Evolutionary conservation across 2,329 filamentous ascomycete species (phyloP).

Genomic region (Diaporthe velutina): DNA sequence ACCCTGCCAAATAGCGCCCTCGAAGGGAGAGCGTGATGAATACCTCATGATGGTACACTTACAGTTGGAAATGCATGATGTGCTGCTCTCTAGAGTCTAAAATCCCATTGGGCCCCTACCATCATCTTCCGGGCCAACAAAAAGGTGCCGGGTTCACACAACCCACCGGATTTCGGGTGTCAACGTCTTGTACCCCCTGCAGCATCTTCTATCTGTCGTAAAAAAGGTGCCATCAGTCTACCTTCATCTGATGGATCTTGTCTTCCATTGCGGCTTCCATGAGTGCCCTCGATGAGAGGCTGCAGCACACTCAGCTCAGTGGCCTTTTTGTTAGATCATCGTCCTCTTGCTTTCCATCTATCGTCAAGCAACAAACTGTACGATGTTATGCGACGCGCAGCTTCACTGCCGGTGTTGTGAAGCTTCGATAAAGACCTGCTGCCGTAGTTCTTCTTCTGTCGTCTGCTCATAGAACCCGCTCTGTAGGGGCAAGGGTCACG

Average conservation of each 20-base stretch:
- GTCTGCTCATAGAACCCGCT: constrained; percentile 44
- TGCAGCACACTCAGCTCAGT: neutral
- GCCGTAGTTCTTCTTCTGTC: neutral
- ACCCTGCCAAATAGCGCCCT: neutral
- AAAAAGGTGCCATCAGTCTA: neutral
- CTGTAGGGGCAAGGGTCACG: constrained; percentile 68
- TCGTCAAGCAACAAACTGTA: neutral
- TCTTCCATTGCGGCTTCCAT: neutral
- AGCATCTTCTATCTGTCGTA: constrained; percentile 18
- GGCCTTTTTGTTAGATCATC: neutral
- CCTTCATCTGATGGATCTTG: neutral
- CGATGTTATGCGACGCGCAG: no score
- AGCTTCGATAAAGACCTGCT: neutral
- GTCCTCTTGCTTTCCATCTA: neutral
- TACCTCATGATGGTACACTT: constrained; percentile 30
- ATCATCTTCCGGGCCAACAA: neutral
- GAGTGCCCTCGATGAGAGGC: neutral
- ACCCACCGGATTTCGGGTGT: neutral
- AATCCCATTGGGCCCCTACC: neutral
- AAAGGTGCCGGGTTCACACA: neutral
- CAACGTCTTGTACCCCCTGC: neutral
- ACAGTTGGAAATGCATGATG: constrained; percentile 23
- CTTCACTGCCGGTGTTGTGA: neutral
- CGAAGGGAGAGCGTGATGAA: neutral
- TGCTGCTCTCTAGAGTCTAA: constrained; percentile 32